Conservation (phyloP, 116 monocot genomes). For the Iris pallida region DNA sequence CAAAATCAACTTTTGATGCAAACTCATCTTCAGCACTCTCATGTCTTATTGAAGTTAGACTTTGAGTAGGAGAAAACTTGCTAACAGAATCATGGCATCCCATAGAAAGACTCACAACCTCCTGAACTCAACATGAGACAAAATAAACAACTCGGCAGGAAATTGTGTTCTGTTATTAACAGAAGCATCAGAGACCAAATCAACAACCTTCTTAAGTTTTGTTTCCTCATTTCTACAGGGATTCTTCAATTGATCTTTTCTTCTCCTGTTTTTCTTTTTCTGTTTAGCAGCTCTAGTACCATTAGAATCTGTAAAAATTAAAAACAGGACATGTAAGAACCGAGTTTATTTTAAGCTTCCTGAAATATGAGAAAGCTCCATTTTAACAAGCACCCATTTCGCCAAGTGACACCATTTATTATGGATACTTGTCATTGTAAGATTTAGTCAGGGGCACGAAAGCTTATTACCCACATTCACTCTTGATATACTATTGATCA, state of each 20-base stretch:
- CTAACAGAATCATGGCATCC: slow-evolving; percentile 9
- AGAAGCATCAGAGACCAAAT: background rate
- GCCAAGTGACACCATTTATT: no score
- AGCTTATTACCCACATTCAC: no score
- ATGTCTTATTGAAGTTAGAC: slow-evolving; percentile 16
- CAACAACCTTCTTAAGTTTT: slow-evolving; percentile 9
- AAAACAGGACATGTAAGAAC: background rate
- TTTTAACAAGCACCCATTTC: no score
- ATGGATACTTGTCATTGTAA: no score
- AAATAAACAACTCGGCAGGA: slow-evolving; percentile 10
- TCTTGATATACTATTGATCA: no score
- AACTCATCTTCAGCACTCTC: slow-evolving; percentile 28
- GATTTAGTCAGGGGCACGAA: no score
- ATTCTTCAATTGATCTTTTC: slow-evolving; percentile 11
- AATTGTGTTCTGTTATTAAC: background rate
- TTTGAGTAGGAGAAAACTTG: slow-evolving; percentile 12
- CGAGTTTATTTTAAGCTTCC: no score
- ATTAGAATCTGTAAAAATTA: slow-evolving; percentile 9
- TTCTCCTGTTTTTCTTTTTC: slow-evolving; percentile 21
- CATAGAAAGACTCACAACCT: slow-evolving; percentile 6
- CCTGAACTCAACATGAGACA: slow-evolving; percentile 18
- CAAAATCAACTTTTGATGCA: slow-evolving; percentile 22
- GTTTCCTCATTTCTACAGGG: slow-evolving; percentile 3
- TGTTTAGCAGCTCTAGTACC: slow-evolving; percentile 3
- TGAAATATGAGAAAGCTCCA: no score